Evolutionary conservation across 306 rosid species (phyloP), one percentile per base, ranked within the genome.

Genomic region (Quercus berberidifolia): DNA sequence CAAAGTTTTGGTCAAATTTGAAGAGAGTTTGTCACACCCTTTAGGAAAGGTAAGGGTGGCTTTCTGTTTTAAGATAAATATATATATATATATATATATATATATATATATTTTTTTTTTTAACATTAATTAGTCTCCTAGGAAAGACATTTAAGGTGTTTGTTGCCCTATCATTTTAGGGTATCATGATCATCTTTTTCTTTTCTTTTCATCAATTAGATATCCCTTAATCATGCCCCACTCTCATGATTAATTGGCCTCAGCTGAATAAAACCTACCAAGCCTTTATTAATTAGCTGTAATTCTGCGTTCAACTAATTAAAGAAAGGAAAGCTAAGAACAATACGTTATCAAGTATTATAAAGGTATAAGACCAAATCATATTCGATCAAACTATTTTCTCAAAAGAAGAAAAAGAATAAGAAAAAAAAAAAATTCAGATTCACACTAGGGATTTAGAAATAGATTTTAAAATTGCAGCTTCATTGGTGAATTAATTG

Each of bases 191-290:
- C 46, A 41, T 41, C 46, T 41, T 41, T 8, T 41, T 11, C n/a
- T 33, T 69, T 73, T 73, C 30, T n/a, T 33, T 69, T 14, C 25
- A 71, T 18, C 14, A 71, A 31, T 68, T 14, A 51, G 35, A 74
- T 69, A 33, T 2, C 20, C 65, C 6, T 8, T 63, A 20, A 74
- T 74, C 55, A 69, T 86, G 74, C 83, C 90, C 89, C 76, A 82
- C 81, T 87, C 51, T 78, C 83, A 76, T 83, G 84, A 88, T 83
- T 87, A 82, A 86, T 76, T 91, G 83, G 79, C 79, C 85, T 83
- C 74, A 19, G 86, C 79, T 81, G 78, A 74, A 77, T 35, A 86
- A 83, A 75, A 83, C 80, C 80, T 79, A 54, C 28, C 13, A 80
- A 72, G 82, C 69, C 87, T 85, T 41, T 41, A 41, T 41, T 41